Evolutionary conservation across 805 yeast species (phyloP).

Genomic region (Isabelozyma pseudorhagii): DNA sequence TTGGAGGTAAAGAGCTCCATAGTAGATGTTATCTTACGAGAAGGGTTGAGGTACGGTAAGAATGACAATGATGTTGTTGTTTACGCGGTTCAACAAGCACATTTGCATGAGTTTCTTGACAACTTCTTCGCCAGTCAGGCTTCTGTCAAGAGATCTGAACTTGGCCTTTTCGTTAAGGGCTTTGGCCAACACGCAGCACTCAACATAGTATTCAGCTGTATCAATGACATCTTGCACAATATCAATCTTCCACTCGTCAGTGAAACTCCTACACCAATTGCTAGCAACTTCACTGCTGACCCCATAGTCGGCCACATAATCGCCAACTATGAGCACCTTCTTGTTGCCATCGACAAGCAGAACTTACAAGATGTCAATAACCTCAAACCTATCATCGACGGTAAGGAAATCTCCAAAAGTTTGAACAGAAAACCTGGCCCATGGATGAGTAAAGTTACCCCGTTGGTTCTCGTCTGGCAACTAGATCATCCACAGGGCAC

Average conservation of each 20-base stretch:
- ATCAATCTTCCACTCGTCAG: neutral
- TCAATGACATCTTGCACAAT: conserved; percentile 21
- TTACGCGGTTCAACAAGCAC: conserved; percentile 29
- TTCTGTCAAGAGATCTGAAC: conserved; percentile 44
- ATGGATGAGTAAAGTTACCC: conserved; percentile 67
- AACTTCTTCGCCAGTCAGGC: conserved; percentile 9
- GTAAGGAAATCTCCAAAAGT: conserved; percentile 58
- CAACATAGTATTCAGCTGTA: conserved; percentile 36
- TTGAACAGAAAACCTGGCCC: conserved; percentile 74
- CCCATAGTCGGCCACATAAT: conserved; percentile 5
- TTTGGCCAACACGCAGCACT: conserved; percentile 53
- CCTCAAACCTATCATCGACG: conserved; percentile 69
- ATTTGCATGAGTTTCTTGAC: conserved; percentile 20
- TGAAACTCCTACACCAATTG: neutral
- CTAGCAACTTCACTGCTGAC: neutral
- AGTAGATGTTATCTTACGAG: conserved; percentile 52
- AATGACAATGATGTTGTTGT: conserved; percentile 51
- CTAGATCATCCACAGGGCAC: conserved; percentile 62
- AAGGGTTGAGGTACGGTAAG: conserved; percentile 67
- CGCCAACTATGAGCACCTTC: conserved; percentile 28
- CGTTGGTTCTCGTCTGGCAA: conserved; percentile 68
- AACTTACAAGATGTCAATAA: conserved; percentile 43
- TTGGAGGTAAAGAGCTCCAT: conserved; percentile 12
- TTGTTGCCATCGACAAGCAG: conserved; percentile 24
- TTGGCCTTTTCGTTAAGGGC: conserved; percentile 58